These are phyloP conservation scores for Elymus sibiricus DNA, from an alignment of 176 grass and related monocot species.

Conservation along the genomic window DNA sequence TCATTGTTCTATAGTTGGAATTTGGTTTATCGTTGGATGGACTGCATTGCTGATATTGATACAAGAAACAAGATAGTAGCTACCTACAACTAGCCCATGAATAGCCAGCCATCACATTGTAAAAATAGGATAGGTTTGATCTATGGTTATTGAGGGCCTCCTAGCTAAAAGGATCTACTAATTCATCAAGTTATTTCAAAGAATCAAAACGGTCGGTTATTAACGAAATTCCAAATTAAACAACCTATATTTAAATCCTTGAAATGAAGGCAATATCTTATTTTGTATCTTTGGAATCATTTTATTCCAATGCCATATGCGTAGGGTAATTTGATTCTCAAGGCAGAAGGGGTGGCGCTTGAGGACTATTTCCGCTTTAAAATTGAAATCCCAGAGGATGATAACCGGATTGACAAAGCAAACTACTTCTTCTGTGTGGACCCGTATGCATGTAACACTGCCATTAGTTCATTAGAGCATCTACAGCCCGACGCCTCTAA, in stretches of 20 bases:
- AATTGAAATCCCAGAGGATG: not conserved
- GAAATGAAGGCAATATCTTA: not conserved
- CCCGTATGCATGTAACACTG: not conserved
- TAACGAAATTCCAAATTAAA: not conserved
- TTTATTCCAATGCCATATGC: not conserved
- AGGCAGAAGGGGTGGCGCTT: not conserved
- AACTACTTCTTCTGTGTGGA: not conserved
- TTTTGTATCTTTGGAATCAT: not conserved
- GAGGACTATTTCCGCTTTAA: not conserved
- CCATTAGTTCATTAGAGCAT: too few relatives aligned
- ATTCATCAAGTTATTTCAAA: not conserved
- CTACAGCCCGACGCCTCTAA: too few relatives aligned
- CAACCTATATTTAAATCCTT: not conserved
- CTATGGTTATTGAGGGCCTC: not conserved
- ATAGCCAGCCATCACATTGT: not conserved
- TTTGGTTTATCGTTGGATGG: not conserved
- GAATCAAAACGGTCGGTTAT: not conserved
- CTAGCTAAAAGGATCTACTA: not conserved
- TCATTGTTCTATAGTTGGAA: not conserved
- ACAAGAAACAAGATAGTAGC: not conserved
- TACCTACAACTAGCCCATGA: conserved; percentile 1
- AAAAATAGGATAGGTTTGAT: not conserved
- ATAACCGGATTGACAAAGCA: not conserved
- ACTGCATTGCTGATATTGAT: conserved; percentile 19
- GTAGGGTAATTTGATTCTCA: not conserved